Percentiles rank a stretch among this genome's conserved stretches.
These are phyloP conservation scores for Backusella sp. DNA, from an alignment of 192 early-diverging fungal species.

Conservation along the genomic window DNA sequence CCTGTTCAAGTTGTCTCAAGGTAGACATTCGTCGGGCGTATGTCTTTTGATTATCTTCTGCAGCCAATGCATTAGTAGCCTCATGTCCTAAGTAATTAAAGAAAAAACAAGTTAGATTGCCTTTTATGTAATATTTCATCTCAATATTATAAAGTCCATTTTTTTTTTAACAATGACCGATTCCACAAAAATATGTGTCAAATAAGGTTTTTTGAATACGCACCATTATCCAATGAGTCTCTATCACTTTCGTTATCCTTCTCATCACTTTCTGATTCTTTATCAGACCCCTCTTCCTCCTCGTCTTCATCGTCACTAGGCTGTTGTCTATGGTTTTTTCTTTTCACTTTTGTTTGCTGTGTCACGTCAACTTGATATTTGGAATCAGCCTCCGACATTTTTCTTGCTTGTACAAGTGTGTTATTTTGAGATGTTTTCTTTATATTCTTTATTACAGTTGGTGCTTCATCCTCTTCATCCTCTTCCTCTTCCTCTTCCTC, in stretches of 20 bases:
- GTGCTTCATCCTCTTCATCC: background rate
- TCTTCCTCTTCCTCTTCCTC: constrained; percentile 10
- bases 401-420: background rate
- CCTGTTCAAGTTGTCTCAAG: constrained; percentile 20
- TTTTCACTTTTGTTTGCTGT: constrained; percentile 6
- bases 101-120: constrained; percentile 8
- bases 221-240: background rate
- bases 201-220: background rate
- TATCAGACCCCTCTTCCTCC: constrained; percentile 6
- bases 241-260: background rate
- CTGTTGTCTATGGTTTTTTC: background rate
- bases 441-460: background rate
- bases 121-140: constrained; percentile 2
- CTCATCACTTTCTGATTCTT: constrained; percentile 17
- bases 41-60: background rate
- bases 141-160: background rate
- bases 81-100: constrained; percentile 7
- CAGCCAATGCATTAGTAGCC: background rate
- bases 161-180: background rate
- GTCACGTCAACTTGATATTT: background rate
- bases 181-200: background rate
- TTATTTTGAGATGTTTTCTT: background rate
- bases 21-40: constrained; percentile 24
- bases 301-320: constrained; percentile 27
- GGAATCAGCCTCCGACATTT: background rate